Evolutionary conservation across 2,329 filamentous ascomycete genomes (phyloP), one percentile per base, ranked within the genome.

Genomic region (Neofusicoccum sp.): DNA sequence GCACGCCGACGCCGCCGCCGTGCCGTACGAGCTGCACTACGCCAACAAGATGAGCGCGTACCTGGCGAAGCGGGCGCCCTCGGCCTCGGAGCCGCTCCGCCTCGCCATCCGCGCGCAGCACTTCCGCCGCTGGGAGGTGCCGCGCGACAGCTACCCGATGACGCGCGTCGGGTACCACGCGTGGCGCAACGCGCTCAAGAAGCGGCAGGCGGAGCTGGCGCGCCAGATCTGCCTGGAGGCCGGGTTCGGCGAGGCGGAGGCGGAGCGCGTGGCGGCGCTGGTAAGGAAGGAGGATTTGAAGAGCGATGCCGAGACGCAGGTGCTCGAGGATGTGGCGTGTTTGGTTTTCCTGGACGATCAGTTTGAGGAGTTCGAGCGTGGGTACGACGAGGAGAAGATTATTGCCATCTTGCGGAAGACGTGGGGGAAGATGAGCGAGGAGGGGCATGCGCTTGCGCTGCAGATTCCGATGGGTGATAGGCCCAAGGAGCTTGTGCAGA

Each of bases 311-410:
- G 88, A 91, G 72, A 86, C 88, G 59, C 89, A 93, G 78, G 81
- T 85, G 6, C 79, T 96, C 63, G 91, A 96, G 78, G 91, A 96
- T 76, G 89, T 91, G 47, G 91, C 91, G 3, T 96, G 91, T 71
- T 76, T 96, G 60, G 91, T 96, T 30, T 96, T 96, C 72, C 76
- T 96, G 65, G 91, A 95, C 71, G 90, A 93, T 71, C 89, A 95
- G 71, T 89, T 96, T 64, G 91, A 93, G 68, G 84, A 83, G 54
- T 96, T 95, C 75, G 88, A 91, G 79, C 80, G 82, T 70, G 82
- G 84, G 30, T 82, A 87, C 58, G 89, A 93, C 76, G 89, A 91
- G 69, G 89, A 93, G 76, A 96, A 95, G 81, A 86, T 91, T 62
- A 72, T 93, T 20, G 78, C 76, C 16, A 76, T 77, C 30, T 26